Conservation (phyloP, 306 rosid species). For the Vigna hirtella region DNA sequence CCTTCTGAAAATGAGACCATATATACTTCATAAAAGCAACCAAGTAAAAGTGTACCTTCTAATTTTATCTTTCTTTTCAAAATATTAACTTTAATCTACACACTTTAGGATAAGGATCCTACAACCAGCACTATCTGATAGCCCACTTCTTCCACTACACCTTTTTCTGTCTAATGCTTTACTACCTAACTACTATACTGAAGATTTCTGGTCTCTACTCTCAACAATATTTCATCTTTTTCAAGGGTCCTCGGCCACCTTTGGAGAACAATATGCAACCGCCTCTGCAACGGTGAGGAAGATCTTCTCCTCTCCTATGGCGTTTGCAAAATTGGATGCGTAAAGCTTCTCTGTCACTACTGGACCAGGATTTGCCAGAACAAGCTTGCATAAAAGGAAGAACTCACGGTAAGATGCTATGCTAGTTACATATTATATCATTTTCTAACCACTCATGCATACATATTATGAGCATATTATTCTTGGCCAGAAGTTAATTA, state of each 20-base stretch:
- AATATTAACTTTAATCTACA: not conserved
- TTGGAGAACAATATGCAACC: slow-evolving; percentile 71
- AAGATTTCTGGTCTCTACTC: slow-evolving; percentile 19
- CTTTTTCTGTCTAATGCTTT: slow-evolving; percentile 19
- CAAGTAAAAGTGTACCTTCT: slow-evolving; percentile 32
- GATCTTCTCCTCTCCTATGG: slow-evolving; percentile 78
- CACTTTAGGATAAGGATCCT: slow-evolving; percentile 47
- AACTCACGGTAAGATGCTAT: slow-evolving; percentile 49
- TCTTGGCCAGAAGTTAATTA: not conserved
- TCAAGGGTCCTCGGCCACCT: slow-evolving; percentile 67
- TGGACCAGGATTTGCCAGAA: slow-evolving; percentile 89
- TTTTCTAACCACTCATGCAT: slow-evolving; percentile 9
- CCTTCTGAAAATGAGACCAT: not conserved
- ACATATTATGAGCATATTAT: no score
- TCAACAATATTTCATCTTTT: not conserved
- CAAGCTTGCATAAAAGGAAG: slow-evolving; percentile 56
- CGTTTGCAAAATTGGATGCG: slow-evolving; percentile 57
- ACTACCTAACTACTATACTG: slow-evolving; percentile 8
- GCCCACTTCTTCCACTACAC: slow-evolving; percentile 19
- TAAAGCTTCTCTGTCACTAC: slow-evolving; percentile 83
- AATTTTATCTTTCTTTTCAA: not conserved
- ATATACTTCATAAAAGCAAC: not conserved
- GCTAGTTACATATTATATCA: not conserved
- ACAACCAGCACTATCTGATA: slow-evolving; percentile 5
- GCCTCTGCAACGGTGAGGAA: slow-evolving; percentile 92